Percentiles rank a stretch among this genome's conserved stretches.
phyloP scores from a whole-genome alignment of 2,329 filamentous ascomycete species.

The Venturia oleaginea region DNA sequence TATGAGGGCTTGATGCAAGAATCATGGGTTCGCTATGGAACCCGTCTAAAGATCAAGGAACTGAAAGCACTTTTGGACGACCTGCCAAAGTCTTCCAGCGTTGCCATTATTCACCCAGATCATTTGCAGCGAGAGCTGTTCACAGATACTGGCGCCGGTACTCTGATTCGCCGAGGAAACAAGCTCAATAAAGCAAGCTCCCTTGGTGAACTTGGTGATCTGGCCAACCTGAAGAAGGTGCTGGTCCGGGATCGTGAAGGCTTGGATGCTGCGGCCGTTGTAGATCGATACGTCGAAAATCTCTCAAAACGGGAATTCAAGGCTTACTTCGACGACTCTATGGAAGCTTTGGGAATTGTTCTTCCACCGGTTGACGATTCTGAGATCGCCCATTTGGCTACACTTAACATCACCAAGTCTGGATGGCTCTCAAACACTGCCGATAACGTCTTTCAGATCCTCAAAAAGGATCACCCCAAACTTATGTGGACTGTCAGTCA shows the following conservation, averaged over 20 bases:
- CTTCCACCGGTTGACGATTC: slow-evolving; percentile 60
- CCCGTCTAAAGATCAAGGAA: slow-evolving; percentile 92
- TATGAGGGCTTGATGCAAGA: slow-evolving; percentile 88
- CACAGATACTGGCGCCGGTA: slow-evolving; percentile 90
- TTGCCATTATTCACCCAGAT: slow-evolving; percentile 94
- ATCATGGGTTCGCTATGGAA: slow-evolving; percentile 91
- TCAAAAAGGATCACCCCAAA: slow-evolving; percentile 88
- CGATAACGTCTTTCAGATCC: slow-evolving; percentile 86
- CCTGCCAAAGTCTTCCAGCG: slow-evolving; percentile 82
- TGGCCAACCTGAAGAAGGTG: slow-evolving; percentile 69
- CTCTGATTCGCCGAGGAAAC: slow-evolving; percentile 82
- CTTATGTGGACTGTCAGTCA: slow-evolving; percentile 95
- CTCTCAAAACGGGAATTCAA: slow-evolving; percentile 73
- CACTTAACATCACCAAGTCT: slow-evolving; percentile 85
- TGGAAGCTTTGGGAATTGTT: slow-evolving; percentile 88
- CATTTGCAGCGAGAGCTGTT: slow-evolving; percentile 95
- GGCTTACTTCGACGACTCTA: slow-evolving; percentile 87
- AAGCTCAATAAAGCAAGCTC: slow-evolving; percentile 70
- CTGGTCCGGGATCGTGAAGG: slow-evolving; percentile 74
- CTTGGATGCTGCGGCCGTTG: slow-evolving; percentile 70
- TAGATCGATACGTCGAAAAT: slow-evolving; percentile 77
- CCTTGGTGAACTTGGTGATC: slow-evolving; percentile 65
- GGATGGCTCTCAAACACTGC: slow-evolving; percentile 92
- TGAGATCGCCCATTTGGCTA: slow-evolving; percentile 72
- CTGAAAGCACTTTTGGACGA: slow-evolving; percentile 88